Evolutionary conservation across 345 rosid species (phyloP), one percentile per base, ranked within the genome.

Genomic region (Eucalyptus decipiens): DNA sequence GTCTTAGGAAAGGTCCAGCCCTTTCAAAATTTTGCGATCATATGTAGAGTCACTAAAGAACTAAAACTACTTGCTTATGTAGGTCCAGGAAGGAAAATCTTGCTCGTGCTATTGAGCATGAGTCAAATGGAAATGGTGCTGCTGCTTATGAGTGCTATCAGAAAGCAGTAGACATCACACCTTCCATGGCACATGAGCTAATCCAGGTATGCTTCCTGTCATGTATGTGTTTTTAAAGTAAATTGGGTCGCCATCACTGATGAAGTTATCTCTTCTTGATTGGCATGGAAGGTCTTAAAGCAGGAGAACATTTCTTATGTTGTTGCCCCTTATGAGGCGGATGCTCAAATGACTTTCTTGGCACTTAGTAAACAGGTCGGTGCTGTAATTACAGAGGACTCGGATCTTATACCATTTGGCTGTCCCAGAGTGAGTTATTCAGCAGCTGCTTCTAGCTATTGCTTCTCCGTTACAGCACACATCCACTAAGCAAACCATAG

Each of bases 291-390:
- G 99, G 96, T 96, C 91, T 92, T 97, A 92, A 95, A 93, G 92
- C 94, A 89, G 92, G 97, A 98, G 93, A 94, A 93, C 30, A 91
- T 97, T 45, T 91, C 93, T 72, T 96, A 92, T 89, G 92, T 96
- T 85, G 99, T 98, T 88, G 99, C 99, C 88, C 99, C 99, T 42
- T 98, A 96, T 19, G 99, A 98, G 92, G 99, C 99, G 32, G 99
- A 98, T 96, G 98, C 99, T 43, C 98, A 98, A 89, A 97, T 98
- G 99, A 93, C 99, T 62, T 98, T 95, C 90, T 93, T 98, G 93
- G 98, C 97, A n/a, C 67, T 94, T 86, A 93, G 93, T 91, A 95
- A 94, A 87, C 97, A 95, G 90, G 99, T 95, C 80, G 98, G 95
- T 93, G 99, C 97, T 6, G 94, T 98, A 51, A 95, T 98, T 88